Evolutionary conservation across 345 rosid species (phyloP), one percentile per base, ranked within the genome.

Genomic region (Euphorbia tirucalli): DNA sequence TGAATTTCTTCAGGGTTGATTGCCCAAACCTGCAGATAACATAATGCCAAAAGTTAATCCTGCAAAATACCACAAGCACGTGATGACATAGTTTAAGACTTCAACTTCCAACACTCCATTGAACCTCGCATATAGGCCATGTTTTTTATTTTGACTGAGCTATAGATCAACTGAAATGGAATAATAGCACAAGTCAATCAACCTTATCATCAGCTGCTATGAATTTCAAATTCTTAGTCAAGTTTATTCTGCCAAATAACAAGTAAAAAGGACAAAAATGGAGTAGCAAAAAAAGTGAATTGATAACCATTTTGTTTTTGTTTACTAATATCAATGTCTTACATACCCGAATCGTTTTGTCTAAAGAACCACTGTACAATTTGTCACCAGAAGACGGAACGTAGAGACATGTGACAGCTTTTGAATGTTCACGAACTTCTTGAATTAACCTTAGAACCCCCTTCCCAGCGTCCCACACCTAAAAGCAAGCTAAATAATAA

Each of bases 391-490:
- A 77, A 70, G 88, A 52, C 58, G 89, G 68, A 72, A 79, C 68
- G 59, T 72, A 81, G 43, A 87, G 85, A 81, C 91, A 80, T 2
- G 89, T 84, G 44, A 87, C 88, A 21, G 89, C 91, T 48, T 81
- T 89, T n/a, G 78, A 55, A 49, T 87, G 91, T 46, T 85, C 91
- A 0, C 76, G 86, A 41, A 73, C 87, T 79, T 87, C 87, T 74
- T 85, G 87, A 57, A 82, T 78, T 64, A 87, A 65, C 70, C 86
- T 78, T 22, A 82, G 58, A 61, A 61, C 70, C 70, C 81, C 79
- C 75, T 84, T 89, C 67, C 88, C 78, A 35, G 84, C 61, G 71
- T 83, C 85, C 90, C 91, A 87, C 61, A 87, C 80, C 93, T 89
- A 24, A 48, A 62, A 52, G 11, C 7, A 72, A 73, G 2, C 25